Conservation (phyloP, 2,329 filamentous ascomycete genomes). For the Xylariaceae sp. region DNA sequence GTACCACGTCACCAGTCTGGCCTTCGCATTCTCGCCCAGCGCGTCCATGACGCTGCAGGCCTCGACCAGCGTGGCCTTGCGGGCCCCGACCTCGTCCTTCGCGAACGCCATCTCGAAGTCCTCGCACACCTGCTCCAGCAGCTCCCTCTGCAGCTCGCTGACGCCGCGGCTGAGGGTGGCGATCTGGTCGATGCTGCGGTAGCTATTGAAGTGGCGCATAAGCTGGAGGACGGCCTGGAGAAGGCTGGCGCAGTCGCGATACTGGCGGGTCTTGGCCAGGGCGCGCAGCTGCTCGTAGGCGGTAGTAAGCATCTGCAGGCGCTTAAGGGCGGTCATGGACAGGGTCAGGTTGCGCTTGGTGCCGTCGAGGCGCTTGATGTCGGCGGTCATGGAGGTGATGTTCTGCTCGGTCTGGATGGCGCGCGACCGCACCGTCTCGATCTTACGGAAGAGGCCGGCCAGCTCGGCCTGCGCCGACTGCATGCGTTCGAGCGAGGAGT, state of each 20-base stretch:
- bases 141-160: constrained; percentile 86
- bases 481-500: constrained; percentile 88
- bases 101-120: constrained; percentile 97
- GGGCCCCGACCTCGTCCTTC: constrained; percentile 76
- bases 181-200: constrained; percentile 97
- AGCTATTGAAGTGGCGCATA: constrained; percentile 98
- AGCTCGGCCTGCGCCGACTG: constrained; percentile 89
- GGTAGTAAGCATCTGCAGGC: constrained; percentile 97
- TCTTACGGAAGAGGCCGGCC: constrained; percentile 87
- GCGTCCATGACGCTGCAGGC: constrained; percentile 95
- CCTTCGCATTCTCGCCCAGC: constrained; percentile 81
- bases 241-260: constrained; percentile 90
- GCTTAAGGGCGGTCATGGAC: constrained; percentile 96
- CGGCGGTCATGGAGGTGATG: constrained; percentile 98
- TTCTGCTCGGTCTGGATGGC: constrained; percentile 91
- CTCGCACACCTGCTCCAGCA: constrained; percentile 97
- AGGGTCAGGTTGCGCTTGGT: constrained; percentile 96
- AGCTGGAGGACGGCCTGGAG: constrained; percentile 95
- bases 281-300: constrained; percentile 95
- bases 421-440: constrained; percentile 86
- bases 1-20: constrained; percentile 90
- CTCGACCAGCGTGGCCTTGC: constrained; percentile 74
- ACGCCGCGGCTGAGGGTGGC: constrained; percentile 91
- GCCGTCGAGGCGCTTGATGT: constrained; percentile 95
- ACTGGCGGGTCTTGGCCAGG: constrained; percentile 83